Evolutionary conservation across 2,329 filamentous ascomycete genomes (phyloP).

Genomic region (Berkeleyomyces basicola): DNA sequence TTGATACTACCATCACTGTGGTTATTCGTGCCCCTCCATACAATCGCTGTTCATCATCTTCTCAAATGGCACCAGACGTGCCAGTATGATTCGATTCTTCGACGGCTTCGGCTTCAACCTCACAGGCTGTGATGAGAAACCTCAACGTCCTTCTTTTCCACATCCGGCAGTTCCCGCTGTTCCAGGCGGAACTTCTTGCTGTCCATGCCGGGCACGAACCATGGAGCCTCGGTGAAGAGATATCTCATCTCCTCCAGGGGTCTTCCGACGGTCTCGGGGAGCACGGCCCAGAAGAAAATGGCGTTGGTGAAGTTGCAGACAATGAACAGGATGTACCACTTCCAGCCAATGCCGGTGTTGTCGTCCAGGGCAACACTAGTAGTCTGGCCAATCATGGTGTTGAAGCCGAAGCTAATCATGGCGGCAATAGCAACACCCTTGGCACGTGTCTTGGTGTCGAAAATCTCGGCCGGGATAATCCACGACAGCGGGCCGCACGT

Average conservation of each 20-base stretch:
- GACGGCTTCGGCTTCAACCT: background rate
- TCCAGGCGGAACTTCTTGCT: slow-evolving; percentile 24
- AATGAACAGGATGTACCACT: slow-evolving; percentile 31
- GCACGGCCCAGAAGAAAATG: slow-evolving; percentile 41
- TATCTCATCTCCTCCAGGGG: slow-evolving; percentile 54
- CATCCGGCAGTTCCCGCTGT: slow-evolving; percentile 44
- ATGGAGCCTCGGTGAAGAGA: slow-evolving; percentile 47
- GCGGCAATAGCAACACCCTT: slow-evolving; percentile 62
- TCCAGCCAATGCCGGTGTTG: slow-evolving; percentile 27
- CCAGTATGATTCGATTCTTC: too few species aligned
- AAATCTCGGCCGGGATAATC: slow-evolving; percentile 54
- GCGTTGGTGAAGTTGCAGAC: slow-evolving; percentile 41
- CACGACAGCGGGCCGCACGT: slow-evolving; percentile 50
- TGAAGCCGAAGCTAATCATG: slow-evolving; percentile 59
- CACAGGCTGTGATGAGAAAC: slow-evolving; percentile 1
- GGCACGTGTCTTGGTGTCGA: slow-evolving; percentile 57
- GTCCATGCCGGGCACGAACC: slow-evolving; percentile 42
- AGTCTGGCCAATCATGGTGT: slow-evolving; percentile 53
- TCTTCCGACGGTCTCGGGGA: slow-evolving; percentile 48
- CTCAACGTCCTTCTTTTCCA: slow-evolving; percentile 27
- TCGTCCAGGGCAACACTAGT: slow-evolving; percentile 37
- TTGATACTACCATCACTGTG: too few species aligned
- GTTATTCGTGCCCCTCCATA: too few species aligned
- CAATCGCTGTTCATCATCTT: too few species aligned
- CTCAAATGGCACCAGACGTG: too few species aligned